Percentiles rank a stretch among this genome's conserved stretches.
Conservation (phyloP, 805 yeast genomes). For the Candida adriatica region DNA sequence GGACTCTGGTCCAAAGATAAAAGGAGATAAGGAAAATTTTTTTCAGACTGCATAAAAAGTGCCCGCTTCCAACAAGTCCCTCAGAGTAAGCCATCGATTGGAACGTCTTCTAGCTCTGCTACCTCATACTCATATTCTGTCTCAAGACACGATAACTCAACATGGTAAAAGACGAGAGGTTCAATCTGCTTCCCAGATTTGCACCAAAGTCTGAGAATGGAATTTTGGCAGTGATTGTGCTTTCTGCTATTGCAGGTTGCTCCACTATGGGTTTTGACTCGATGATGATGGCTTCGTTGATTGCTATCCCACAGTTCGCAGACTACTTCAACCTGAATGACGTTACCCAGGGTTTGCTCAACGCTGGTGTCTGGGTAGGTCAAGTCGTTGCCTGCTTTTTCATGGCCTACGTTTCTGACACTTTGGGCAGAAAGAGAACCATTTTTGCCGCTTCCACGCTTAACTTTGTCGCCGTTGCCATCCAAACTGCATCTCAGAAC, state of each 20-base stretch:
- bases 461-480: constrained; percentile 5
- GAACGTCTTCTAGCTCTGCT: too few relatives aligned
- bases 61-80: too few relatives aligned
- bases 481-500: constrained; percentile 10
- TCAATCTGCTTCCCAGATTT: constrained; percentile 1
- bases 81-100: too few relatives aligned
- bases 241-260: constrained; percentile 10
- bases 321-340: constrained; percentile 7
- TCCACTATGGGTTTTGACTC: constrained; percentile 10
- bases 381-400: constrained; percentile 2
- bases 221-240: constrained; percentile 1
- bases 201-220: constrained; percentile 5
- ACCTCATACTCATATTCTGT: too few relatives aligned
- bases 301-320: constrained; percentile 10
- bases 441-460: constrained; percentile 1
- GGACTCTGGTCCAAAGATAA: too few relatives aligned
- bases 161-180: background rate
- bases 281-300: constrained; percentile 12
- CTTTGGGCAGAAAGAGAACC: constrained; percentile 10
- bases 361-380: constrained; percentile 13
- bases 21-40: too few relatives aligned
- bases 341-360: constrained; percentile 7
- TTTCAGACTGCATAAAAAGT: too few relatives aligned
- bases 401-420: constrained; percentile 4
- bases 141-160: too few relatives aligned